Evolutionary conservation across 495 filamentous ascomycete genomes (phyloP).

Genomic region (Podospora bellae-mahoneyi): DNA sequence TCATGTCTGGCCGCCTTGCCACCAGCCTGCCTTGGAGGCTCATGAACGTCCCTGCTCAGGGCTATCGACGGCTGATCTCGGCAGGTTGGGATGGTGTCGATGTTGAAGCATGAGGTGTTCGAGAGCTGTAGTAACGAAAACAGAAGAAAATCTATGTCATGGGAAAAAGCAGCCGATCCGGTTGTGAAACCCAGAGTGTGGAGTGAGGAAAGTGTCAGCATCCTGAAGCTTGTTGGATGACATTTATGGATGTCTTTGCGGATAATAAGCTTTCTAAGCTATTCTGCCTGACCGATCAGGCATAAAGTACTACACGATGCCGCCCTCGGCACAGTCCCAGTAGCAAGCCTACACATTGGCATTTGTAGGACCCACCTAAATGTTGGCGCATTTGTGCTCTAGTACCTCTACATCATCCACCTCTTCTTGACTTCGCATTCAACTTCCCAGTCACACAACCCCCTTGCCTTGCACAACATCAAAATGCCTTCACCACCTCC

Average conservation of each 20-base stretch:
- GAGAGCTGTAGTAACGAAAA: not conserved
- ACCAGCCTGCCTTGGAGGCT: too few relatives aligned
- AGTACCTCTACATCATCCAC: not conserved
- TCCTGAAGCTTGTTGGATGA: not conserved
- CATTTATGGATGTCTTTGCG: not conserved
- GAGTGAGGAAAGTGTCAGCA: not conserved
- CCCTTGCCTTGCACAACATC: not conserved
- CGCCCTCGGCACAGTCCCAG: not conserved
- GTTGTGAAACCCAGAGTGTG: not conserved
- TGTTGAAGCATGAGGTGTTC: not conserved
- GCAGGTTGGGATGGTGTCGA: not conserved
- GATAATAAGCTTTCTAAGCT: not conserved
- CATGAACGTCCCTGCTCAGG: not conserved
- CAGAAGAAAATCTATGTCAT: not conserved
- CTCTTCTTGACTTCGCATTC: not conserved
- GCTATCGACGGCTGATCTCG: not conserved
- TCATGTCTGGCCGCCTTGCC: not conserved
- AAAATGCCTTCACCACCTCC: slow-evolving; percentile 12
- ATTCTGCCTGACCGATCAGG: not conserved
- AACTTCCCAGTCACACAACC: not conserved
- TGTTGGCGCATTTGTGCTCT: not conserved
- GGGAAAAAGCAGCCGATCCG: not conserved
- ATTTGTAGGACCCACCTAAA: not conserved
- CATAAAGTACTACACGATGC: not conserved
- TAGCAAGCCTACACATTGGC: not conserved